Conservation (phyloP, 2,329 filamentous ascomycete species). For the Hymenoscyphus infarciens region DNA sequence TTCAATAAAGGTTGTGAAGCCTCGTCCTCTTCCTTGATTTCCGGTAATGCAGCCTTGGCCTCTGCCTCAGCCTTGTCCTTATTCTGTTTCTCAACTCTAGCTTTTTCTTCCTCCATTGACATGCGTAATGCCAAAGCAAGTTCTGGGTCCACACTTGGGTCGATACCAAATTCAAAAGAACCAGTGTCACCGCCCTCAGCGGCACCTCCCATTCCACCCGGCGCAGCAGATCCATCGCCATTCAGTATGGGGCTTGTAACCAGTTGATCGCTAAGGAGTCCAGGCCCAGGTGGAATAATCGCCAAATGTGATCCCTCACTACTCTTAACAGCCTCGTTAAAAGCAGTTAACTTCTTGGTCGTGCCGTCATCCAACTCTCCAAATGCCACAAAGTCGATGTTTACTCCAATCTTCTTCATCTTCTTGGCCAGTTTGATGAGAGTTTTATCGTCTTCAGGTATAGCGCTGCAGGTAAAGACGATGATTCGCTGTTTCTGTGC, state of each 20-base stretch:
- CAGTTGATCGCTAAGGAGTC: constrained; percentile 88
- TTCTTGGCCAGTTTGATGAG: constrained; percentile 89
- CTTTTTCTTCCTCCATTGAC: constrained; percentile 98
- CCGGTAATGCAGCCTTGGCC: constrained; percentile 72
- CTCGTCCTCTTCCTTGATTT: constrained; percentile 77
- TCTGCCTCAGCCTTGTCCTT: constrained; percentile 69
- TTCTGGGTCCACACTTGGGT: constrained; percentile 88
- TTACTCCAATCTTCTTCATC: constrained; percentile 97
- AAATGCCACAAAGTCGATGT: constrained; percentile 91
- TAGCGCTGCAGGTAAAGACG: constrained; percentile 91
- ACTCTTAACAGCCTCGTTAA: constrained; percentile 89
- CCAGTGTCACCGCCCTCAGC: constrained; percentile 53
- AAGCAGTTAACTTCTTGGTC: constrained; percentile 87
- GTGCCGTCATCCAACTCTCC: constrained; percentile 89
- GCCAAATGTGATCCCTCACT: constrained; percentile 89
- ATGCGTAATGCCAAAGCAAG: constrained; percentile 90
- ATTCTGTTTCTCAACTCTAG: constrained; percentile 81
- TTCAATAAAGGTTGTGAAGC: constrained; percentile 60
- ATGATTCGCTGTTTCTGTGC: constrained; percentile 95
- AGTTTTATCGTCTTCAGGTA: constrained; percentile 84
- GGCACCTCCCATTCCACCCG: constrained; percentile 48
- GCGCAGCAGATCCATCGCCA: constrained; percentile 66
- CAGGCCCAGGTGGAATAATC: constrained; percentile 84
- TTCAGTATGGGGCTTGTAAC: constrained; percentile 85
- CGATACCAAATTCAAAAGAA: constrained; percentile 82